A percentile compares a stretch with the other conserved stretches of the same genome.
phyloP scores from a whole-genome alignment of 345 rosid genomes.

The Gossypium sturtianum region DNA sequence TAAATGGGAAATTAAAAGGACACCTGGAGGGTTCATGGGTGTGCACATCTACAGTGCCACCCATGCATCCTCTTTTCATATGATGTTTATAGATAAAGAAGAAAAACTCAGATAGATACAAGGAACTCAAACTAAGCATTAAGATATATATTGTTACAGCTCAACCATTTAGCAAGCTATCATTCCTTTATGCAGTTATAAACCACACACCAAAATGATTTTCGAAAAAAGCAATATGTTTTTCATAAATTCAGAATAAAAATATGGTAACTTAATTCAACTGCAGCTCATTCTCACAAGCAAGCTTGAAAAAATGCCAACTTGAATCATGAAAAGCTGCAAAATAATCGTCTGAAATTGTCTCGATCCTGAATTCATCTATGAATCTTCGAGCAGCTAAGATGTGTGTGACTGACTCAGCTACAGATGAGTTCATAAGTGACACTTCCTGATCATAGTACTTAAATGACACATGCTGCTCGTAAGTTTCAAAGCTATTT shows the following conservation, averaged over 20 bases:
- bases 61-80: no score
- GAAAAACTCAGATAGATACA: no score
- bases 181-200: background rate
- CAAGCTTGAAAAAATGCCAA: conserved; percentile 81
- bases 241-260: background rate
- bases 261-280: background rate
- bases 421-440: conserved; percentile 33
- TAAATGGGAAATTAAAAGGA: no score
- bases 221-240: background rate
- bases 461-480: conserved; percentile 32
- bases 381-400: conserved; percentile 41
- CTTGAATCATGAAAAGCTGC: conserved; percentile 83
- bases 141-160: background rate
- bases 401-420: conserved; percentile 37
- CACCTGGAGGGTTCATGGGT: no score
- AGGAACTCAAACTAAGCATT: background rate
- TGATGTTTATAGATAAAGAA: no score
- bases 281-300: conserved; percentile 30
- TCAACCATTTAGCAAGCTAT: background rate
- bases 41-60: no score
- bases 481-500: conserved; percentile 68
- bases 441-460: conserved; percentile 41
- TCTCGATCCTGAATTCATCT: conserved; percentile 42
- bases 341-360: conserved; percentile 59
- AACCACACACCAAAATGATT: background rate